Evolutionary conservation across 805 yeast species (phyloP).

Genomic region (Nakazawaea anatomiae): DNA sequence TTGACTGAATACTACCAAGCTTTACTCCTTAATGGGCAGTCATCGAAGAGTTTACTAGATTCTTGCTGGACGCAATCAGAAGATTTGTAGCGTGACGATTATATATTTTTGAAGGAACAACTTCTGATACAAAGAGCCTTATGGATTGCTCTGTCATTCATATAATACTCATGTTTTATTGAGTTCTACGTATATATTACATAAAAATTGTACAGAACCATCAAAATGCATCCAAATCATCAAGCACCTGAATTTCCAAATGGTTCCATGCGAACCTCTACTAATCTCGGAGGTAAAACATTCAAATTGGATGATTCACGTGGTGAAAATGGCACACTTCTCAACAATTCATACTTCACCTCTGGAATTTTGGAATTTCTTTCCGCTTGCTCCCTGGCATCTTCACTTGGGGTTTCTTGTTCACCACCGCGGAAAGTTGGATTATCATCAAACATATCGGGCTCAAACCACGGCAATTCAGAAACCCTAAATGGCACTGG

Average conservation of each 20-base stretch:
- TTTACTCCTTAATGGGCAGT: too few species aligned
- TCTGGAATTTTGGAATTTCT: conserved; percentile 1
- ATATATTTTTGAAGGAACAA: too few species aligned
- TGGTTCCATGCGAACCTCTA: conserved; percentile 1
- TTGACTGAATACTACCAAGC: too few species aligned
- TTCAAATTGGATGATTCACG: not conserved
- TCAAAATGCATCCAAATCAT: not conserved
- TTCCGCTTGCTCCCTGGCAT: not conserved
- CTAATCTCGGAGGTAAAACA: conserved; percentile 3
- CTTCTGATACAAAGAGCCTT: too few species aligned
- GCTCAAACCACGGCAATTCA: conserved; percentile 1
- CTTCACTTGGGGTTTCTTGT: not conserved
- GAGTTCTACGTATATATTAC: not conserved
- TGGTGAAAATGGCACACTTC: conserved; percentile 3
- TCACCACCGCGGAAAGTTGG: conserved; percentile 5
- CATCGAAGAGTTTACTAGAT: too few species aligned
- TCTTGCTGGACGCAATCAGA: too few species aligned
- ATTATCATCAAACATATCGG: conserved; percentile 2
- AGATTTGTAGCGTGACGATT: too few species aligned
- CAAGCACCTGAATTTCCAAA: conserved; percentile 4
- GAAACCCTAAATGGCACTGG: conserved; percentile 1
- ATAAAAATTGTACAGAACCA: not conserved
- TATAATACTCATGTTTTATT: too few species aligned
- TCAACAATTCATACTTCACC: not conserved
- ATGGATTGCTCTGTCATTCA: too few species aligned